phyloP scores from a whole-genome alignment of 169 alveolate genomes.

The Plasmodium adleri region DNA sequence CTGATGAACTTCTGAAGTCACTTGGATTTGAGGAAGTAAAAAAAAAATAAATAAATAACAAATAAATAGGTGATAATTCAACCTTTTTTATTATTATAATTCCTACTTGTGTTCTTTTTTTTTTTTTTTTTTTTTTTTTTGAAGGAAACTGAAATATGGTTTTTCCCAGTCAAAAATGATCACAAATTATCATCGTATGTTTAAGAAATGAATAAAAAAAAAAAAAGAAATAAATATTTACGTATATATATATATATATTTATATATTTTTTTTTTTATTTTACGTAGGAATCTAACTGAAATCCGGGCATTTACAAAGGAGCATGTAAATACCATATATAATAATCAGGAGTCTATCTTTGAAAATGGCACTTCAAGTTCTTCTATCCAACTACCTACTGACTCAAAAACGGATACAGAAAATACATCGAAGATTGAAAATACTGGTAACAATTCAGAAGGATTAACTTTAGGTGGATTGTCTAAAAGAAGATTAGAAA shows the following conservation, averaged over 20 bases:
- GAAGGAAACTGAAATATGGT: conserved; percentile 62
- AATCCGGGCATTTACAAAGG: conserved; percentile 23
- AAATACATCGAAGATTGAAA: background rate
- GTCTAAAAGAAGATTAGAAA: conserved; percentile 70
- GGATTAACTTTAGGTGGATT: conserved; percentile 39
- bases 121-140: conserved; percentile 1
- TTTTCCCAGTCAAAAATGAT: conserved; percentile 59
- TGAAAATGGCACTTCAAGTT: conserved; percentile 4
- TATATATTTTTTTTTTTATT: background rate
- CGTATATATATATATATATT: background rate
- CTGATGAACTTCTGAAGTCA: conserved; percentile 31
- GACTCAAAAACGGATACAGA: conserved; percentile 1
- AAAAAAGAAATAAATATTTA: background rate
- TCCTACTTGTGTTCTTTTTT: background rate
- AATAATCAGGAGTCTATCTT: conserved; percentile 26
- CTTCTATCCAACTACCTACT: background rate
- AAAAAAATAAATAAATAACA: background rate
- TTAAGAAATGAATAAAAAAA: background rate
- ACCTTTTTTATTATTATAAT: too few species aligned
- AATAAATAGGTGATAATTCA: too few species aligned
- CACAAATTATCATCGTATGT: conserved; percentile 25
- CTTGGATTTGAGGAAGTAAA: conserved; percentile 66
- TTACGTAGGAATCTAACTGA: conserved; percentile 28
- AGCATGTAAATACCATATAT: conserved; percentile 1
- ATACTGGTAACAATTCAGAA: conserved; percentile 2